Percentiles rank a stretch among this genome's conserved stretches.
These are phyloP conservation scores for Saccharomyces hybrid DNA, from an alignment of 1,139 yeast species.

Conservation along the genomic window DNA sequence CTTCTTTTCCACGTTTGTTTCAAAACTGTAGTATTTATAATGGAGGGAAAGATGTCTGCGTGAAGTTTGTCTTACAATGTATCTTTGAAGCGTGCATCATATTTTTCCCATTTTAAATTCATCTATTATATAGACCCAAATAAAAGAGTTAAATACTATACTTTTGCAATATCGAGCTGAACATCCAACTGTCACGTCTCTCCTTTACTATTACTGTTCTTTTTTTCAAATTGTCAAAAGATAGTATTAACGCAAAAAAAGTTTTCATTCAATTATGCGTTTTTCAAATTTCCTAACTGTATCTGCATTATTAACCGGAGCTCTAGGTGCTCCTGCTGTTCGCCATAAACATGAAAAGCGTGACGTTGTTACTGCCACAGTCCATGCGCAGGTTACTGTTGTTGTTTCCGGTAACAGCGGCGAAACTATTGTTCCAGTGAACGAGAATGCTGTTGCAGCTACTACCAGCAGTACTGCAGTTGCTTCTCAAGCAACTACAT, in stretches of 20 bases:
- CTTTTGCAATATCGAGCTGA: background rate
- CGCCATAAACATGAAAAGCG: conserved; percentile 44
- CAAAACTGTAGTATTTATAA: background rate
- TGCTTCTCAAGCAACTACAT: conserved; percentile 2
- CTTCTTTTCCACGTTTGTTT: background rate
- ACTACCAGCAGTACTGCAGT: conserved; percentile 12
- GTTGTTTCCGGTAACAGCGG: conserved; percentile 14
- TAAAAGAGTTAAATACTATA: background rate
- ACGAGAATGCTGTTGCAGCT: conserved; percentile 1
- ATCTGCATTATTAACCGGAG: conserved; percentile 32
- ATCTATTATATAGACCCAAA: background rate
- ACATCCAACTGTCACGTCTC: background rate
- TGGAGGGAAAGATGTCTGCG: background rate
- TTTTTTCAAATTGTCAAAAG: background rate
- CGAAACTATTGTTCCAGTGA: conserved; percentile 13
- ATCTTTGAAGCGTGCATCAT: background rate
- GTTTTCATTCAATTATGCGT: conserved; percentile 23
- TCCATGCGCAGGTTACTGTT: conserved; percentile 34
- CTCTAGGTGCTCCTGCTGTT: conserved; percentile 33
- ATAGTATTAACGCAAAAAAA: background rate
- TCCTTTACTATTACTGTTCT: background rate
- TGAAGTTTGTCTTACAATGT: background rate
- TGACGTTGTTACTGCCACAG: conserved; percentile 38
- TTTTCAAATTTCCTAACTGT: conserved; percentile 30
- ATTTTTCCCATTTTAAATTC: background rate